Evolutionary conservation across 176 grass and related monocot genomes (phyloP).

Genomic region (Musa acuminata): DNA sequence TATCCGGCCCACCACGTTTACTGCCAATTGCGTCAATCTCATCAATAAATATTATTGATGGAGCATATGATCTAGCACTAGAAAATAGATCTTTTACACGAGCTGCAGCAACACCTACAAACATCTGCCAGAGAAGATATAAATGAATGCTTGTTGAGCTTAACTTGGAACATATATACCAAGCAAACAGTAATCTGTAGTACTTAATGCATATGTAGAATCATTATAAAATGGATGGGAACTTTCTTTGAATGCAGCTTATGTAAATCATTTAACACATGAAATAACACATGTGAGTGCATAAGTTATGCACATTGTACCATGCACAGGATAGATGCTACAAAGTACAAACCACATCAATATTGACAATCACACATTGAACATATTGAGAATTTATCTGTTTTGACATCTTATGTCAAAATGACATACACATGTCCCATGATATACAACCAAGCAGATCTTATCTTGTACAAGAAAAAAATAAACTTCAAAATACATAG

Average conservation of each 20-base stretch:
- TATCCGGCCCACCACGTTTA: constrained; percentile 27
- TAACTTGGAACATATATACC: neutral
- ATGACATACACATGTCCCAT: neutral
- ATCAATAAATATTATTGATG: constrained; percentile 31
- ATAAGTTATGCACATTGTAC: neutral
- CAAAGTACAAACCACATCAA: neutral
- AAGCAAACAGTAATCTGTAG: neutral
- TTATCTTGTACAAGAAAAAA: neutral
- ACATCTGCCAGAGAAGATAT: constrained; percentile 18
- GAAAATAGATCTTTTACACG: constrained; percentile 28
- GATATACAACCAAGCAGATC: neutral
- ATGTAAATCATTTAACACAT: neutral
- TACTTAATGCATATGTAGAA: neutral
- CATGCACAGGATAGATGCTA: neutral
- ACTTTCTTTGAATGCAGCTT: neutral
- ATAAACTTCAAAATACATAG: neutral
- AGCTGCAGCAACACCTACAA: constrained; percentile 28
- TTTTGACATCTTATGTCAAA: neutral
- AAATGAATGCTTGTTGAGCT: neutral
- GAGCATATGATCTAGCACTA: constrained; percentile 26
- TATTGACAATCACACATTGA: neutral
- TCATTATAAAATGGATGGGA: neutral
- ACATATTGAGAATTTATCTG: neutral
- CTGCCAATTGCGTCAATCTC: constrained; percentile 30
- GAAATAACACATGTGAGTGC: neutral